Conservation (phyloP, 1,139 yeast genomes). For the Candida smagusa region DNA sequence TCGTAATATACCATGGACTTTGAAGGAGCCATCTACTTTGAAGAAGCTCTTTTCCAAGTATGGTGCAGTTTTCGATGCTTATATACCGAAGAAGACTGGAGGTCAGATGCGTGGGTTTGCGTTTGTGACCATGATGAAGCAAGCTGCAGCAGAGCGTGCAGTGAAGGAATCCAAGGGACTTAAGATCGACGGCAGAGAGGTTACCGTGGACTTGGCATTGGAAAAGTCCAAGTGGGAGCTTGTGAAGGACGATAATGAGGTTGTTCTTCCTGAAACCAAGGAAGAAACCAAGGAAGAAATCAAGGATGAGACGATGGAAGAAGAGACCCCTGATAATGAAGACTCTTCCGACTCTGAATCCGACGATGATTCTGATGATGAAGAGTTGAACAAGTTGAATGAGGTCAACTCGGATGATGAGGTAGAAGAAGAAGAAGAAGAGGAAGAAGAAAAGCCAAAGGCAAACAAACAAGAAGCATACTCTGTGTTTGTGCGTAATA, state of each 20-base stretch:
- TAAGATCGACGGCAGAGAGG: constrained; percentile 85
- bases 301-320: constrained; percentile 23
- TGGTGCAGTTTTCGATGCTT: constrained; percentile 88
- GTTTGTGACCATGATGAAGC: constrained; percentile 85
- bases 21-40: constrained; percentile 71
- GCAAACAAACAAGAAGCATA: constrained; percentile 65
- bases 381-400: constrained; percentile 19
- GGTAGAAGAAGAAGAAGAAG: constrained; percentile 28
- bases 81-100: constrained; percentile 82
- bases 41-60: constrained; percentile 68
- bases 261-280: constrained; percentile 13
- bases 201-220: constrained; percentile 91
- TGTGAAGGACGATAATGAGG: constrained; percentile 27
- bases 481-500: constrained; percentile 81
- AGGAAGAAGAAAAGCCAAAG: constrained; percentile 27
- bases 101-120: constrained; percentile 96
- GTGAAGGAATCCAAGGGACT: constrained; percentile 70
- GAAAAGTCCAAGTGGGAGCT: constrained; percentile 80
- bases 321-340: constrained; percentile 30
- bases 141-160: constrained; percentile 76
- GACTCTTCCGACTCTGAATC: constrained; percentile 29
- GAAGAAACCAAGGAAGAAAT: constrained; percentile 29
- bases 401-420: constrained; percentile 25
- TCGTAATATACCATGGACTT: constrained; percentile 95
- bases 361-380: constrained; percentile 17